Evolutionary conservation across 768 basidiomycete genomes (phyloP), one percentile per base, ranked within the genome.

Genomic region (Boletus pseudo-olivaceus): DNA sequence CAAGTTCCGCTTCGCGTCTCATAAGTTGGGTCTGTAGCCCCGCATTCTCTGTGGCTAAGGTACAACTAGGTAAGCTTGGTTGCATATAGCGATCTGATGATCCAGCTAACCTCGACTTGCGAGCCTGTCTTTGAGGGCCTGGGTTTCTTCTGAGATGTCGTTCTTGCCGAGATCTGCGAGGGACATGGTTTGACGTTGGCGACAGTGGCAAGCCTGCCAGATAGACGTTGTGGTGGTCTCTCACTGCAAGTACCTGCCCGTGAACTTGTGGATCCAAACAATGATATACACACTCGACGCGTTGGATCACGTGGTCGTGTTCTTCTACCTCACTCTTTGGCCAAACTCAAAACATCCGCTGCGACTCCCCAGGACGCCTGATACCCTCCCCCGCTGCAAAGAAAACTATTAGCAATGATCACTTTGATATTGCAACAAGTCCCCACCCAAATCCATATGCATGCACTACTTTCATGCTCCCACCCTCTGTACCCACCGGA

Each of bases 361-460:
- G 76, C 76, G 10, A 60, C 73, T 17, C 78, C 76, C 76, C 77
- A 78, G 11, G 75, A 77, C 23, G 56, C 59, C 55, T 76, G 73
- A 57, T 71, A 77, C 15, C 76, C 76, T 46, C 66, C 68, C 17
- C 63, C 40, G n/a, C 74, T 73, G 52, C 39, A 57, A 58, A 27
- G 9, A 19, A 43, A 56, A 57, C 17, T 8, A 20, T 65, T 51
- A 42, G 61, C 30, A 20, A 10, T 14, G 6, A 61, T 47, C 8
- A 14, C 1, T 14, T 15, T 23, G 8, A 43, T 23, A n/a, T n/a
- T n/a, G 6, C 3, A 29, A 20, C 23, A 5, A 41, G 7, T 41
- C 3, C 76, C 50, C 39, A 79, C 78, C 83, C 83, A 35, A 84
- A 80, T 7, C 83, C 83, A 64, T 85, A 85, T 26, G 82, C 80